phyloP scores from a whole-genome alignment of 495 filamentous ascomycete genomes.

The Aspergillus coremiiformis region DNA sequence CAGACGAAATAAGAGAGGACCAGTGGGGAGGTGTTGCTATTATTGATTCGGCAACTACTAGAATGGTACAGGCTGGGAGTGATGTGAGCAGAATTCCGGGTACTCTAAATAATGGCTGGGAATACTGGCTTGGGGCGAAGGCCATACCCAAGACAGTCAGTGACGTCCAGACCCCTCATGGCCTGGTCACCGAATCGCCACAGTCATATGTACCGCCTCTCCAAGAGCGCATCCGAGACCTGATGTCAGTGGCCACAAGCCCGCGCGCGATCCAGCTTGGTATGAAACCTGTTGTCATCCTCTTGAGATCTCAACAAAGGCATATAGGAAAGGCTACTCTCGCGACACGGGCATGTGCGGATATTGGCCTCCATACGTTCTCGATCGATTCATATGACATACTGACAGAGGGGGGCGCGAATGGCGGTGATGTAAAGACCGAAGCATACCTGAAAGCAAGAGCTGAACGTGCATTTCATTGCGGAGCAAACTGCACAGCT shows the following conservation, averaged over 20 bases:
- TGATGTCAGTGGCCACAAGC: conserved; percentile 82
- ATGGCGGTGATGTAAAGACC: conserved; percentile 85
- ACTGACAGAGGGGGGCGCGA: conserved; percentile 75
- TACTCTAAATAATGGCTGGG: conserved; percentile 67
- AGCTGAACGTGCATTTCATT: conserved; percentile 80
- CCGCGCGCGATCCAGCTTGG: conserved; percentile 77
- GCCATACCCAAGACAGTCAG: conserved; percentile 40
- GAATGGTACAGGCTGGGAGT: conserved; percentile 81
- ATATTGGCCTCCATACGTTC: conserved; percentile 87
- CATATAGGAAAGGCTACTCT: conserved; percentile 81
- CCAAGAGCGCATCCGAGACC: conserved; percentile 70
- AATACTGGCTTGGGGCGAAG: conserved; percentile 74
- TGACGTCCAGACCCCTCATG: conserved; percentile 32
- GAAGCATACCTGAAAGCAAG: conserved; percentile 82
- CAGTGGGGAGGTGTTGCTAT: conserved; percentile 76
- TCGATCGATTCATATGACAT: conserved; percentile 90
- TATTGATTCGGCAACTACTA: conserved; percentile 74
- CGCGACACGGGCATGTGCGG: conserved; percentile 68
- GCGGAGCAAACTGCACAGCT: conserved; percentile 74
- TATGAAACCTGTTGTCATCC: conserved; percentile 79
- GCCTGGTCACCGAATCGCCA: conserved; percentile 38
- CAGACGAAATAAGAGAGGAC: conserved; percentile 52
- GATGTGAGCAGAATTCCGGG: conserved; percentile 71
- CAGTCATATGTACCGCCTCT: conserved; percentile 55
- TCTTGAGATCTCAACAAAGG: conserved; percentile 83